These are phyloP conservation scores for Coprinopsis sp. DNA, from an alignment of 768 basidiomycete genomes.

Conservation along the genomic window DNA sequence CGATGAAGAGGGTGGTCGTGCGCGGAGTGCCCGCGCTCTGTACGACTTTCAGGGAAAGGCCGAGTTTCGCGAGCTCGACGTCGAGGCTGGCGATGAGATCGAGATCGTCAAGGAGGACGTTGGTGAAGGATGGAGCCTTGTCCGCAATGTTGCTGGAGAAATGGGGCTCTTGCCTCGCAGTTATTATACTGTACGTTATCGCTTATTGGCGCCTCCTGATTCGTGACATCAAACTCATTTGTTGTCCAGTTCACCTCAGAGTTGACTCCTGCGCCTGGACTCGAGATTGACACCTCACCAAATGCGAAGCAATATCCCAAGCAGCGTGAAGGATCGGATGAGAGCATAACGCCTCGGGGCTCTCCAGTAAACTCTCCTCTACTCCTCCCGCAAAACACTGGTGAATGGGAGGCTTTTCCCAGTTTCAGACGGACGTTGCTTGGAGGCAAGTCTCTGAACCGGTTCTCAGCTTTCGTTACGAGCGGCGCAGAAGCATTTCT, in stretches of 20 bases:
- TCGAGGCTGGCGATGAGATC: constrained; percentile 66
- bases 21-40: constrained; percentile 58
- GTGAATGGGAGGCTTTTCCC: constrained; percentile 62
- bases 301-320: constrained; percentile 21
- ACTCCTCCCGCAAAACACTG: constrained; percentile 62
- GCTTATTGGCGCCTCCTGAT: background rate
- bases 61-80: constrained; percentile 67
- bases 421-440: constrained; percentile 69
- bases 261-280: constrained; percentile 45
- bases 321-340: constrained; percentile 18
- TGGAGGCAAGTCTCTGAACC: constrained; percentile 72
- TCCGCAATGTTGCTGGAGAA: constrained; percentile 50
- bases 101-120: constrained; percentile 68
- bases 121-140: constrained; percentile 80
- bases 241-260: constrained; percentile 58
- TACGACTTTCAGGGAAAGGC: constrained; percentile 73
- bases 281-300: constrained; percentile 28
- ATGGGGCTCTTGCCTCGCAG: constrained; percentile 64
- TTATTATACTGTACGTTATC: constrained; percentile 70
- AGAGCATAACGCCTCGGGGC: constrained; percentile 46
- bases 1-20: constrained; percentile 25
- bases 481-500: constrained; percentile 83
- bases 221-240: constrained; percentile 5
- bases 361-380: constrained; percentile 38
- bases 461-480: constrained; percentile 84